phyloP scores from a whole-genome alignment of 441 rosid genomes.

The Adansonia grandidieri region DNA sequence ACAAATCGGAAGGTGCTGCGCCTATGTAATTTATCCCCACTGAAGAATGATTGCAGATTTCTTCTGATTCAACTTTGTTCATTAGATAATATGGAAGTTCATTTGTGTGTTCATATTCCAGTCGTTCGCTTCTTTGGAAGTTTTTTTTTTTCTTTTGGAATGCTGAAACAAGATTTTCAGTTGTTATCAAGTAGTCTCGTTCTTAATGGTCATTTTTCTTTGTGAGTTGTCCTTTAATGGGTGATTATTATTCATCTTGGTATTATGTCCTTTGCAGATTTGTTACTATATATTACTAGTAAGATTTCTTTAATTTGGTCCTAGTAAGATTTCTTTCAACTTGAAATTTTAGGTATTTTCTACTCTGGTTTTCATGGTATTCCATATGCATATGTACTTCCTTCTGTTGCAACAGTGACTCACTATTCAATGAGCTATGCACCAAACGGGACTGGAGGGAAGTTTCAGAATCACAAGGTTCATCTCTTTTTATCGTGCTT shows the following conservation, averaged over 20 bases:
- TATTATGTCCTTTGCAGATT: slow-evolving; percentile 27
- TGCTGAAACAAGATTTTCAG: no score
- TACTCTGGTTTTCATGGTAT: slow-evolving; percentile 74
- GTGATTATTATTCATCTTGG: slow-evolving; percentile 14
- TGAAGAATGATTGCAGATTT: no score
- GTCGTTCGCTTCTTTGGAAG: no score
- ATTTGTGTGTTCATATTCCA: no score
- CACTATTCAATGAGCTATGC: slow-evolving; percentile 71
- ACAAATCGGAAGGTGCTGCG: no score
- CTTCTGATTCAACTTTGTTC: no score
- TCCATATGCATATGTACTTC: slow-evolving; percentile 67
- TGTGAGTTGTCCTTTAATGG: background rate
- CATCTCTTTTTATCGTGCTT: slow-evolving; percentile 32
- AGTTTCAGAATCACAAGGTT: slow-evolving; percentile 89
- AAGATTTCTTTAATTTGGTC: slow-evolving; percentile 36
- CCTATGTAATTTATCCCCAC: no score
- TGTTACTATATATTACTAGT: slow-evolving; percentile 32
- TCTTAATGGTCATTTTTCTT: slow-evolving; percentile 17
- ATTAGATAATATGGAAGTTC: no score
- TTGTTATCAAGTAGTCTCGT: slow-evolving; percentile 8
- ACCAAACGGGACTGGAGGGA: slow-evolving; percentile 74
- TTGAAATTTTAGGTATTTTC: slow-evolving; percentile 61
- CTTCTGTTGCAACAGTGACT: slow-evolving; percentile 81
- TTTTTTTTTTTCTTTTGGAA: no score
- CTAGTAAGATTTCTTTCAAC: slow-evolving; percentile 51